Base-by-base conservation (phyloP, 768 basidiomycete genomes). In the Termitomyces sp. region DNA sequence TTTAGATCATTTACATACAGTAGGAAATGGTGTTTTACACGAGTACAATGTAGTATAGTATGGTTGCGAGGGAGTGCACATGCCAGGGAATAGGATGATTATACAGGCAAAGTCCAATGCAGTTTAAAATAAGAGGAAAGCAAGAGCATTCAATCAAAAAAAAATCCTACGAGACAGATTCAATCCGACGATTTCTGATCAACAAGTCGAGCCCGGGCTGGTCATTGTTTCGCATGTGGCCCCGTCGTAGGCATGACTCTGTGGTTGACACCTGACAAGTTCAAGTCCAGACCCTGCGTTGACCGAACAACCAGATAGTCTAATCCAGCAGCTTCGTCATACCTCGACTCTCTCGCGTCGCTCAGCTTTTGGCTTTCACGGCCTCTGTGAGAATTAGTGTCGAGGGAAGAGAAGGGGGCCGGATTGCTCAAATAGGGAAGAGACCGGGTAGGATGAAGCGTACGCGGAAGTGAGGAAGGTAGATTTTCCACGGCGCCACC, bases 341-440 rank as follows among this genome's bases (percentile, higher is more conserved):
- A 48, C n/a, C 31, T 48, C 30, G 10, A 19, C 46, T 47, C 46
- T n/a, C 33, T 35, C 7, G 42, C 40, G 6, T 14, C 28, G 19
- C 35, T 35, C 19, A n/a, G 19, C 19, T 44, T 53, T 15, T 52
- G 56, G 14, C 56, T 19, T 30, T 52, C 56, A 5, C 38, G 50
- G 12, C 12, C 2, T 17, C 47, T 8, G 38, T 42, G 35, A n/a
- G 17, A 26, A 30, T 53, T 37, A 35, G 6, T 53, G 42, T 42
- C 56, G 43, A 42, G 33, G 23, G 21, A 14, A 59, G 64, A 47
- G 50, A 63, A 17, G 60, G 63, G 59, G 48, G 64, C 59, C 10
- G 61, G 53, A 35, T 38, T 55, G 50, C 62, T 62, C n/a, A 64
- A 54, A 49, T 53, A 62, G 42, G 64, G 53, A 21, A 59, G 38